Conservation (phyloP, 805 yeast species). For the Sugiyamaella floridensis region DNA sequence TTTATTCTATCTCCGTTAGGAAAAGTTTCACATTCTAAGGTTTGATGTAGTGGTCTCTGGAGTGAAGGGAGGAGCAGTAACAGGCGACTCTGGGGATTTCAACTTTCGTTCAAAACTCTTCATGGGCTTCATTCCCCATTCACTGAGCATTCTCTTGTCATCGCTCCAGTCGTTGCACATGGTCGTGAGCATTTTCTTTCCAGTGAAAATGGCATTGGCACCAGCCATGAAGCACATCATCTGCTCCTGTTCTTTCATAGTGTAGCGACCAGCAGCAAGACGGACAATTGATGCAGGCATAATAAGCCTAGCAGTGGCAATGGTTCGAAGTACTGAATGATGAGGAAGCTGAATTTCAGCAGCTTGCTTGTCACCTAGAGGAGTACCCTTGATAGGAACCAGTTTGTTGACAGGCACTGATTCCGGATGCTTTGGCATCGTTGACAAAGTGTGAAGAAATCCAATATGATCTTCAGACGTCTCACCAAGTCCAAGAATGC, state of each 20-base stretch:
- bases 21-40: not conserved
- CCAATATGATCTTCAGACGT: conserved; percentile 64
- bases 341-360: conserved; percentile 42
- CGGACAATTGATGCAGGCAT: conserved; percentile 70
- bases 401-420: conserved; percentile 73
- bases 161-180: conserved; percentile 83
- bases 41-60: not conserved
- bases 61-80: not conserved
- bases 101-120: conserved; percentile 14
- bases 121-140: conserved; percentile 50
- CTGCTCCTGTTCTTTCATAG: conserved; percentile 74
- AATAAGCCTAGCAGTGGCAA: conserved; percentile 66
- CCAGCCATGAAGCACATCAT: conserved; percentile 71
- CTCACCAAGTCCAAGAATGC: conserved; percentile 74
- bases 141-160: conserved; percentile 57
- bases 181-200: conserved; percentile 74
- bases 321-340: conserved; percentile 58
- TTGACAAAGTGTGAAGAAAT: conserved; percentile 58
- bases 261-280: conserved; percentile 74
- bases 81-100: not conserved
- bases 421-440: conserved; percentile 69
- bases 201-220: conserved; percentile 74
- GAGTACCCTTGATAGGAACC: conserved; percentile 76
- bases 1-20: no score
- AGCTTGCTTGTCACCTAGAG: conserved; percentile 43